Evolutionary conservation across 139 green algal genomes (phyloP).

Genomic region (Deuterostichococcus epilithicus): DNA sequence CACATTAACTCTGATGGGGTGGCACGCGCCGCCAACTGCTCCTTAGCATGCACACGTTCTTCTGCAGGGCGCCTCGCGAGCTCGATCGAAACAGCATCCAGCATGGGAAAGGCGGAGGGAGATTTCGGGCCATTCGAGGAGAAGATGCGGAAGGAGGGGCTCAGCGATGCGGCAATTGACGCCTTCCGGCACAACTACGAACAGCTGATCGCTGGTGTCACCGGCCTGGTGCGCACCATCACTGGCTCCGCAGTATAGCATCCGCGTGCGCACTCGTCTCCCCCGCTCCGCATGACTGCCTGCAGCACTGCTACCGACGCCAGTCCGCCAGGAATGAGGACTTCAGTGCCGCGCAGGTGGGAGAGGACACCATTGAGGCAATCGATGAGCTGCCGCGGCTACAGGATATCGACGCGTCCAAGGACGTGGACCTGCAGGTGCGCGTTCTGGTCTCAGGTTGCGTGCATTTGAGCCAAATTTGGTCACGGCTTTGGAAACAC

Average conservation of each 20-base stretch:
- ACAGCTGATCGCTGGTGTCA: conserved; percentile 74
- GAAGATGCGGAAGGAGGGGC: conserved; percentile 69
- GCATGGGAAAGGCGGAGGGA: not conserved
- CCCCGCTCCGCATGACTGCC: not conserved
- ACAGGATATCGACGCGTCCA: conserved; percentile 27
- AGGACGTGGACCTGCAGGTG: conserved; percentile 39
- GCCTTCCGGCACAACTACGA: conserved; percentile 88
- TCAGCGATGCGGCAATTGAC: conserved; percentile 66
- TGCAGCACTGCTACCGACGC: not conserved
- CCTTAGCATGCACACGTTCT: no score
- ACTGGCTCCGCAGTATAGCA: not conserved
- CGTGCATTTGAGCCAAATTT: no score
- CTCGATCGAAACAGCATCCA: no score
- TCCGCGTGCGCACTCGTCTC: not conserved
- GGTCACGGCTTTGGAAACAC: no score
- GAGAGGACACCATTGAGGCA: conserved; percentile 67
- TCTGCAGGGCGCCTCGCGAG: no score
- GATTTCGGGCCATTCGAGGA: conserved; percentile 39
- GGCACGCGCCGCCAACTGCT: no score
- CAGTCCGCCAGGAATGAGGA: not conserved
- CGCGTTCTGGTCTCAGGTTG: no score
- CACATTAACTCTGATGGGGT: no score
- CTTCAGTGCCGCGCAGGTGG: conserved; percentile 41
- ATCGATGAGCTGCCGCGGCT: conserved; percentile 63
- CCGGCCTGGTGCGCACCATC: conserved; percentile 74